Percentiles rank a stretch among this genome's conserved stretches.
phyloP scores from a whole-genome alignment of 345 rosid species.

The Lepidium didymum region DNA sequence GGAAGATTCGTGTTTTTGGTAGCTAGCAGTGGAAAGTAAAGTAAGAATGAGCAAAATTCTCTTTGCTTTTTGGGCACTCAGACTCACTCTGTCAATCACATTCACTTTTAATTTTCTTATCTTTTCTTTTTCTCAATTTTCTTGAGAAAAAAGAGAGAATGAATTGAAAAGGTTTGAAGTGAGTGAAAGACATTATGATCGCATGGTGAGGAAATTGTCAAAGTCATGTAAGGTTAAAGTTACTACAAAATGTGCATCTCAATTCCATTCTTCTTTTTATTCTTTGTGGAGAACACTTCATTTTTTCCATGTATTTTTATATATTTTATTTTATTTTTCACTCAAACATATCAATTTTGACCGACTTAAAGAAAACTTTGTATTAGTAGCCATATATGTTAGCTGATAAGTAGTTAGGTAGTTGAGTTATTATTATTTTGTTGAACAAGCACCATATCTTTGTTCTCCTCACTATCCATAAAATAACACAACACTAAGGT shows the following conservation, averaged over 20 bases:
- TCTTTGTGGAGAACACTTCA: conserved; percentile 17
- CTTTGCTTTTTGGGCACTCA: conserved; percentile 29
- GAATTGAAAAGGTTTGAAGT: conserved; percentile 22
- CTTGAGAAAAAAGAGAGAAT: conserved; percentile 12
- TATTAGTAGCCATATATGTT: not conserved
- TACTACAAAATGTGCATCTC: conserved; percentile 6
- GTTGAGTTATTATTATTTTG: not conserved
- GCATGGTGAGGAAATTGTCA: conserved; percentile 25
- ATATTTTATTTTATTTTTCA: not conserved
- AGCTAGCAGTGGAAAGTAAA: conserved; percentile 22
- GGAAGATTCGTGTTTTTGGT: conserved; percentile 12
- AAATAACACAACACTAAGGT: no score
- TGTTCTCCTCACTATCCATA: no score
- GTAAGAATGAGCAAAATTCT: conserved; percentile 22
- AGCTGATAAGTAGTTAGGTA: not conserved
- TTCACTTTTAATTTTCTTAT: conserved; percentile 14
- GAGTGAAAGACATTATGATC: conserved; percentile 30
- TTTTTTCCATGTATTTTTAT: not conserved
- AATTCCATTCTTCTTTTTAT: not conserved
- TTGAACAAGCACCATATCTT: no score
- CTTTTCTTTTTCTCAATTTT: not conserved
- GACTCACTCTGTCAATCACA: conserved; percentile 17
- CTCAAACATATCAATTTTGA: not conserved
- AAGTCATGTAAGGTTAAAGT: conserved; percentile 29
- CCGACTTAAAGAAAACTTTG: not conserved